Conservation (phyloP, 2,329 filamentous ascomycete species). For the Scedosporium boydii region DNA sequence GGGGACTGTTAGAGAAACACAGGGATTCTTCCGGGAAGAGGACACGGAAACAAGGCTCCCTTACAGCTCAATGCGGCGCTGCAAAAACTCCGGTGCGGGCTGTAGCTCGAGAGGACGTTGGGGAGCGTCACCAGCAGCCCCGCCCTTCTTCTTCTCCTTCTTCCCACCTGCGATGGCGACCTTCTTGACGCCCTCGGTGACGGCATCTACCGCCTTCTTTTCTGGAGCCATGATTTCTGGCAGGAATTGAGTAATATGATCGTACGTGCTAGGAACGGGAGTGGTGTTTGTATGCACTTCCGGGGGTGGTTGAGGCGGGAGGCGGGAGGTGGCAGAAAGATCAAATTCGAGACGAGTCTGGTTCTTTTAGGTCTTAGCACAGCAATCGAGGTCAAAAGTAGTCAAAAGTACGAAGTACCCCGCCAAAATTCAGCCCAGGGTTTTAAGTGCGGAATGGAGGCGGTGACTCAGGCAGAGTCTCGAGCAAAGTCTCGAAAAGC, state of each 20-base stretch:
- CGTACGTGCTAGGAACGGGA: neutral
- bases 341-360: neutral
- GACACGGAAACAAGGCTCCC: neutral
- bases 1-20: neutral
- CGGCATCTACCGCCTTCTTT: slow-evolving; percentile 35
- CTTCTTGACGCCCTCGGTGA: slow-evolving; percentile 51
- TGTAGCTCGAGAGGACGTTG: slow-evolving; percentile 35
- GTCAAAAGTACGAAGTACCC: neutral
- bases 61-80: slow-evolving; percentile 59
- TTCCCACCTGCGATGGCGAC: slow-evolving; percentile 41
- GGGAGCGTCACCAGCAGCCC: slow-evolving; percentile 24
- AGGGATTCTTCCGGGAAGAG: no score
- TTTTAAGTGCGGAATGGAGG: neutral
- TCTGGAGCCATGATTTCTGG: slow-evolving; percentile 34
- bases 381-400: neutral
- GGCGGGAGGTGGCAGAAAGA: neutral
- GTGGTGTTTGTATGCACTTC: neutral
- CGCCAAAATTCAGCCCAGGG: slow-evolving; percentile 2
- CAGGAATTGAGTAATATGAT: neutral
- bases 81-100: slow-evolving; percentile 64
- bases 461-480: neutral
- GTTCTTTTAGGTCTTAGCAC: neutral
- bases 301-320: neutral
- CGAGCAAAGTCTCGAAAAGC: no score
- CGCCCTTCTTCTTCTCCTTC: slow-evolving; percentile 45